Conservation (phyloP, 2,329 filamentous ascomycete species). For the Fusarium incarnatum region DNA sequence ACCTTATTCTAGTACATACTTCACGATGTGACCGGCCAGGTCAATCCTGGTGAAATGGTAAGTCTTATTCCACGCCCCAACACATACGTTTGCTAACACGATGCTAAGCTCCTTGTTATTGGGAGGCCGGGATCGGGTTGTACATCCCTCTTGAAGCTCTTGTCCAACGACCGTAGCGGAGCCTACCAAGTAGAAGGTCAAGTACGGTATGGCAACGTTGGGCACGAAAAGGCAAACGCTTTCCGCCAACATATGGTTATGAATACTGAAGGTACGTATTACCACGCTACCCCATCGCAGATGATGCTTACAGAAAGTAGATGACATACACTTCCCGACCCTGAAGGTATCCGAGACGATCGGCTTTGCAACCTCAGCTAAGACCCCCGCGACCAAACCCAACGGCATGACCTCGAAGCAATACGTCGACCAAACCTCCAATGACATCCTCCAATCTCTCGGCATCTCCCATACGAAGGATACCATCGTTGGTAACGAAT, state of each 20-base stretch:
- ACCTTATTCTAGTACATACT: neutral
- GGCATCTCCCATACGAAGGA: neutral
- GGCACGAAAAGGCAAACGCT: neutral
- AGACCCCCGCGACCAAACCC: neutral
- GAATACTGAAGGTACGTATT: neutral
- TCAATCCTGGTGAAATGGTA: neutral
- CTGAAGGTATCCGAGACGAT: neutral
- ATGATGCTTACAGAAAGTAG: neutral
- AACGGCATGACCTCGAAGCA: neutral
- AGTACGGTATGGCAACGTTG: neutral
- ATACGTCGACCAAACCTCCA: neutral
- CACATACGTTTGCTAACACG: neutral
- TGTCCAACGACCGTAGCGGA: neutral
- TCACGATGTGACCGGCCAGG: neutral
- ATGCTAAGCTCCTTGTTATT: neutral
- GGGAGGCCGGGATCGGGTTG: neutral
- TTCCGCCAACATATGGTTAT: neutral
- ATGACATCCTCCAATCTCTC: neutral
- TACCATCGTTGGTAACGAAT: neutral
- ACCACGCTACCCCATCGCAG: accelerated
- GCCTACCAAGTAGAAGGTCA: neutral
- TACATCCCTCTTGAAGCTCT: neutral
- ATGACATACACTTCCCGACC: neutral
- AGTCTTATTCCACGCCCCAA: neutral
- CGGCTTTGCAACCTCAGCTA: neutral